Conservation (phyloP, 805 yeast species). For the Candida takata region DNA sequence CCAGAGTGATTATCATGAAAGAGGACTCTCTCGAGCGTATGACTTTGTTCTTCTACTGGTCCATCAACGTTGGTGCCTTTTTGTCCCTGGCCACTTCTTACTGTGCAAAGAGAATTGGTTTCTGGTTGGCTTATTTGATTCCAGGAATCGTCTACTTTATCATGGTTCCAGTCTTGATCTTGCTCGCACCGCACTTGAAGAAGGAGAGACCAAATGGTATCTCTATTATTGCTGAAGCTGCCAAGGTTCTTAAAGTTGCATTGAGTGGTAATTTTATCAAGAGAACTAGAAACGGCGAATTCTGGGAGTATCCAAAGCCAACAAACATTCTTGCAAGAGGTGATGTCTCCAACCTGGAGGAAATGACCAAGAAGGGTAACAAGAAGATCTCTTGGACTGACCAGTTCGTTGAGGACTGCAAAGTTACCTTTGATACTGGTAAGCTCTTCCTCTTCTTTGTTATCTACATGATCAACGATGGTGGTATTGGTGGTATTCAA, state of each 20-base stretch:
- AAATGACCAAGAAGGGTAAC: constrained; percentile 19
- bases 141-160: constrained; percentile 58
- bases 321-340: constrained; percentile 39
- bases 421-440: constrained; percentile 60
- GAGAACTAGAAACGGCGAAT: constrained; percentile 33
- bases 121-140: constrained; percentile 68
- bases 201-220: constrained; percentile 24
- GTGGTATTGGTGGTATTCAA: constrained; percentile 44
- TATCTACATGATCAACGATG: constrained; percentile 67
- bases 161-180: constrained; percentile 41
- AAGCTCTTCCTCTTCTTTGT: constrained; percentile 67
- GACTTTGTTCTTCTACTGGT: constrained; percentile 69
- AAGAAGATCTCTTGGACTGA: constrained; percentile 47
- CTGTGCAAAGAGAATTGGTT: constrained; percentile 57
- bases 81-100: constrained; percentile 73
- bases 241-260: constrained; percentile 35
- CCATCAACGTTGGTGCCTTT: constrained; percentile 70
- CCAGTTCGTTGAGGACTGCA: constrained; percentile 66
- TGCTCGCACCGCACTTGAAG: constrained; percentile 23
- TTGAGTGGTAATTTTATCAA: constrained; percentile 35
- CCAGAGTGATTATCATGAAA: constrained; percentile 62
- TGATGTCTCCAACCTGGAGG: constrained; percentile 19
- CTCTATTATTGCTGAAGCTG: constrained; percentile 38
- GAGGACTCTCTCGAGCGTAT: constrained; percentile 65
- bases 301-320: constrained; percentile 58